These are phyloP conservation scores for Grammothele lineata DNA, from an alignment of 768 basidiomycete species.

Conservation along the genomic window DNA sequence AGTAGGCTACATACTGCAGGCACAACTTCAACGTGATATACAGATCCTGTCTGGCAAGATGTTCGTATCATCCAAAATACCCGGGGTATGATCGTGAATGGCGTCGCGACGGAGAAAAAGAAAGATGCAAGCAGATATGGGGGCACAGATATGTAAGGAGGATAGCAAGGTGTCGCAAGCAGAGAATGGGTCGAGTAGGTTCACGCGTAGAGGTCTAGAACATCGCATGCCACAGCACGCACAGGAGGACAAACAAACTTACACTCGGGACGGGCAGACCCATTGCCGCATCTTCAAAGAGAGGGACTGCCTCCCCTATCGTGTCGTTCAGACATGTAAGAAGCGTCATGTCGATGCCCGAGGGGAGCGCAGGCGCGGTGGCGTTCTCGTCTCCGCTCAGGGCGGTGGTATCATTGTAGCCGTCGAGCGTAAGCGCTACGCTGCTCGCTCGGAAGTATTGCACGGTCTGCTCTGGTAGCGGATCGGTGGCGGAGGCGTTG, in stretches of 20 bases:
- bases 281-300: conserved; percentile 1
- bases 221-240: neutral
- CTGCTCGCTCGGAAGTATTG: conserved; percentile 70
- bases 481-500: conserved; percentile 24
- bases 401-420: conserved; percentile 51
- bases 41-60: no score
- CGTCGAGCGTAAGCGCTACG: conserved; percentile 56
- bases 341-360: neutral
- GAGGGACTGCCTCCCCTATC: neutral
- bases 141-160: no score
- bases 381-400: neutral
- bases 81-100: no score
- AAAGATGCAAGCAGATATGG: no score
- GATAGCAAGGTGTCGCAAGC: no score
- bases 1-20: no score
- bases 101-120: no score
- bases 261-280: neutral
- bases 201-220: no score
- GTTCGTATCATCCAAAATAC: no score
- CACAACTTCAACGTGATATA: no score
- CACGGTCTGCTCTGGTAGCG: conserved; percentile 23
- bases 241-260: neutral
- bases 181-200: no score
- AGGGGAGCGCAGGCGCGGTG: neutral
- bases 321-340: neutral